Evolutionary conservation across 2,329 filamentous ascomycete genomes (phyloP).

Genomic region (Aspergillus texensis): DNA sequence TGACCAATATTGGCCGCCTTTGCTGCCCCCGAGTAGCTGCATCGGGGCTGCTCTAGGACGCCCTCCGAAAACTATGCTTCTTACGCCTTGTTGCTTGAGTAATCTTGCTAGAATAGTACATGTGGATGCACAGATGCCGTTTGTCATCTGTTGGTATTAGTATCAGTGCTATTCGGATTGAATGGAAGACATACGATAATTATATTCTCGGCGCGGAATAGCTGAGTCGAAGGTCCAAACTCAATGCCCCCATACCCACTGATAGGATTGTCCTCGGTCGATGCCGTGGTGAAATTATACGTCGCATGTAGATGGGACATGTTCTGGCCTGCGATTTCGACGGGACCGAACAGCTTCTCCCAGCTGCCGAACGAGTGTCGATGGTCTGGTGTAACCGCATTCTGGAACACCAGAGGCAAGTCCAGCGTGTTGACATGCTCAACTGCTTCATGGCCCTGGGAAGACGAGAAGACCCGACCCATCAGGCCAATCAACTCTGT

Average conservation of each 20-base stretch:
- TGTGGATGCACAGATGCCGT: slow-evolving; percentile 63
- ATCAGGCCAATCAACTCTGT: slow-evolving; percentile 43
- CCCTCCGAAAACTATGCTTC: slow-evolving; percentile 63
- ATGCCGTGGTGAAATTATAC: slow-evolving; percentile 29
- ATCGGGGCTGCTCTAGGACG: slow-evolving; percentile 58
- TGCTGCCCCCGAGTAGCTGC: slow-evolving; percentile 67
- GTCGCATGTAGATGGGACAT: slow-evolving; percentile 29
- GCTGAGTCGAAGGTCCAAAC: slow-evolving; percentile 21
- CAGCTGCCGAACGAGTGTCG: slow-evolving; percentile 44
- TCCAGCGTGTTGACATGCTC: background rate
- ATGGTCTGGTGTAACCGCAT: slow-evolving; percentile 26
- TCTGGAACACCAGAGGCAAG: background rate
- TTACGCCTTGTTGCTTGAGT: slow-evolving; percentile 57
- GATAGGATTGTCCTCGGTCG: slow-evolving; percentile 23
- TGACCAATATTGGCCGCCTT: slow-evolving; percentile 46
- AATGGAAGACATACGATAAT: slow-evolving; percentile 26
- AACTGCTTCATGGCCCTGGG: background rate
- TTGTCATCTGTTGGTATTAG: slow-evolving; percentile 43
- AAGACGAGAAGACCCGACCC: slow-evolving; percentile 29
- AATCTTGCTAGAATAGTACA: slow-evolving; percentile 62
- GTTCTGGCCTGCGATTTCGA: slow-evolving; percentile 22
- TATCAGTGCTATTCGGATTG: too few relatives aligned
- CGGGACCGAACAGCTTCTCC: slow-evolving; percentile 48
- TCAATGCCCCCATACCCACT: slow-evolving; percentile 26
- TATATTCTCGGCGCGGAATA: slow-evolving; percentile 39